Evolutionary conservation across 768 basidiomycete species (phyloP), one percentile per base, ranked within the genome.

Genomic region (Hortiboletus campestris): DNA sequence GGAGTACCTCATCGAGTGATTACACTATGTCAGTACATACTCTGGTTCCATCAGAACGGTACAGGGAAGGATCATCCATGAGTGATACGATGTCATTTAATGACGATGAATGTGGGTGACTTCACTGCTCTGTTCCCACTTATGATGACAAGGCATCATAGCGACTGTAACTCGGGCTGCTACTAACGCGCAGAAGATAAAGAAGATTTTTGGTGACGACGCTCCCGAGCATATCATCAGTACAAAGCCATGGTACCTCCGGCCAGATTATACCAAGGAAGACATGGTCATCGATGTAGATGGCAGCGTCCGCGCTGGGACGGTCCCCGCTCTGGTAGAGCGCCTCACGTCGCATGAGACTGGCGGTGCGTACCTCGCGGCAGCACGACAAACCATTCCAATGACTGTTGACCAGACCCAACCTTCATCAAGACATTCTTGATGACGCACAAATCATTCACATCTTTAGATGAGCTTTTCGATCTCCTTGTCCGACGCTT

Each of bases 381-480:
- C 35, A 12, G 31, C 44, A 45, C 42, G 34, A 12, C 17, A 39
- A 42, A 40, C 17, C 56, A 53, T 20, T 6, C 46, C 20, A 36
- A 49, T 59, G 35, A 57, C 45, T 35, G 29, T 51, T 22, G 55
- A 62, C 38, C 48, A 89, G 89, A 97, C 70, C 80, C 86, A 1
- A 81, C 82, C 8, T 96, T 88, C 73, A 89, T 80, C 69, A 86
- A 88, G 67, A 87, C 94, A 1, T 98, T 98, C 81, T 74, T 98
- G 60, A 88, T 97, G 84, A 97, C 96, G 1, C 97, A 92, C 78
- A 92, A 94, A 66, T 94, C 93, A 1, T 98, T 98, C 72, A 91
- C 91, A 16, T 86, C 85, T 6, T 76, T 90, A 43, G 83, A 90
- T 53, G 87, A 93, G 46, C 75, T 98, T 10, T 87, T 96, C 51